Evolutionary conservation across 1,139 yeast genomes (phyloP).

Genomic region (Suzukiozyma palmioleophila): DNA sequence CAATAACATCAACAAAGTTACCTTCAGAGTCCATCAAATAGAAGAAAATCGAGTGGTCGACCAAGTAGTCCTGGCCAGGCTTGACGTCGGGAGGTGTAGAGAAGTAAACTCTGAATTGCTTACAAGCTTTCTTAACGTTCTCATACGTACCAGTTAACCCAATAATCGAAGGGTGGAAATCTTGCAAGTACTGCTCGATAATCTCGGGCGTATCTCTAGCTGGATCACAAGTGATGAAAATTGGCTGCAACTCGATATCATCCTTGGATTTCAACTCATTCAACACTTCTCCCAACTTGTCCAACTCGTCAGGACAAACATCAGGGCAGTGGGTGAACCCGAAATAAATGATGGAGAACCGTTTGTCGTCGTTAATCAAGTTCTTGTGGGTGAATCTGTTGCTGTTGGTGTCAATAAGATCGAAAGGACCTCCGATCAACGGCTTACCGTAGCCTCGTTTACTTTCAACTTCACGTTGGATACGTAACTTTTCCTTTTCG

Average conservation of each 20-base stretch:
- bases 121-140: conserved; percentile 77
- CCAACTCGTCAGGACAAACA: conserved; percentile 96
- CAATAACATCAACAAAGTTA: conserved; percentile 87
- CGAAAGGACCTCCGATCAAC: conserved; percentile 86
- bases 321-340: conserved; percentile 98
- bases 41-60: conserved; percentile 94
- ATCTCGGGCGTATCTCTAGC: conserved; percentile 88
- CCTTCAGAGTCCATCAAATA: conserved; percentile 98
- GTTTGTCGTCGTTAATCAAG: conserved; percentile 53
- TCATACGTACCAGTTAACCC: conserved; percentile 93
- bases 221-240: conserved; percentile 95
- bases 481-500: conserved; percentile 70
- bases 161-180: conserved; percentile 82
- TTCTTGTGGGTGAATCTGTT: conserved; percentile 71
- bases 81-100: conserved; percentile 92
- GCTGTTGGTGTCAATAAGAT: conserved; percentile 65
- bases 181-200: conserved; percentile 69
- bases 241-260: conserved; percentile 65
- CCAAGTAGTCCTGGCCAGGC: conserved; percentile 94
- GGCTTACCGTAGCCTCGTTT: conserved; percentile 91
- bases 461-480: conserved; percentile 76
- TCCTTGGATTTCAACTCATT: conserved; percentile 54
- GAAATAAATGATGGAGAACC: conserved; percentile 78
- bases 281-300: conserved; percentile 79
- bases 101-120: conserved; percentile 86